phyloP scores from a whole-genome alignment of 2,329 filamentous ascomycete genomes.

The Dothidotthia symphoricarpi region DNA sequence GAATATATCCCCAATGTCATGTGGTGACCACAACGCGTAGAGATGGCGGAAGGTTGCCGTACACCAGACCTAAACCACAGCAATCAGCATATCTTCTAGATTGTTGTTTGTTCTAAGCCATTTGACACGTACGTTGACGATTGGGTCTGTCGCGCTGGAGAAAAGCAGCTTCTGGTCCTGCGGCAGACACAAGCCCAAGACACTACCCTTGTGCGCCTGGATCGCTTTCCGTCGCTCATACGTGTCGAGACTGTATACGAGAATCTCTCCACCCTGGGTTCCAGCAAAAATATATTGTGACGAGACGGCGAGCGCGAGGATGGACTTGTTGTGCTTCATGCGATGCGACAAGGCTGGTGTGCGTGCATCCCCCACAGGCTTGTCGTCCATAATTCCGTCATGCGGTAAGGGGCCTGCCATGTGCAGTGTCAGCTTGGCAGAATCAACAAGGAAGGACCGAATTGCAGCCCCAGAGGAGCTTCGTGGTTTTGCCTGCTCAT shows the following conservation, averaged over 20 bases:
- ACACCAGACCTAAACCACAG: constrained; percentile 65
- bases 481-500: no score
- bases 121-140: constrained; percentile 66
- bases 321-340: constrained; percentile 73
- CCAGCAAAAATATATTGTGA: constrained; percentile 83
- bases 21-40: constrained; percentile 87
- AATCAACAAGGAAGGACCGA: no score
- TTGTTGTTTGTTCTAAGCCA: constrained; percentile 60
- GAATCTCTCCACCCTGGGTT: constrained; percentile 88
- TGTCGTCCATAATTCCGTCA: constrained; percentile 21
- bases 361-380: constrained; percentile 11
- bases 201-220: constrained; percentile 86
- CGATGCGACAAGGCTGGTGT: constrained; percentile 69
- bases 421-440: constrained; percentile 28
- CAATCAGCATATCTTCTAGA: constrained; percentile 1
- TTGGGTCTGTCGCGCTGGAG: constrained; percentile 88
- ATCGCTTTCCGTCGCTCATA: constrained; percentile 78
- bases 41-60: constrained; percentile 71
- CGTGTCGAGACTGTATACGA: constrained; percentile 85
- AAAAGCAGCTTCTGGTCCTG: constrained; percentile 74
- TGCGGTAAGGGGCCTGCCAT: constrained; percentile 27
- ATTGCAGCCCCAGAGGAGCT: not conserved
- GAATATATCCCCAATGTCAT: constrained; percentile 94
- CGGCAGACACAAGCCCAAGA: constrained; percentile 80
- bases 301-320: constrained; percentile 79